Evolutionary conservation across 202 grass and related monocot genomes (phyloP).

Genomic region (Zoysia matrella): DNA sequence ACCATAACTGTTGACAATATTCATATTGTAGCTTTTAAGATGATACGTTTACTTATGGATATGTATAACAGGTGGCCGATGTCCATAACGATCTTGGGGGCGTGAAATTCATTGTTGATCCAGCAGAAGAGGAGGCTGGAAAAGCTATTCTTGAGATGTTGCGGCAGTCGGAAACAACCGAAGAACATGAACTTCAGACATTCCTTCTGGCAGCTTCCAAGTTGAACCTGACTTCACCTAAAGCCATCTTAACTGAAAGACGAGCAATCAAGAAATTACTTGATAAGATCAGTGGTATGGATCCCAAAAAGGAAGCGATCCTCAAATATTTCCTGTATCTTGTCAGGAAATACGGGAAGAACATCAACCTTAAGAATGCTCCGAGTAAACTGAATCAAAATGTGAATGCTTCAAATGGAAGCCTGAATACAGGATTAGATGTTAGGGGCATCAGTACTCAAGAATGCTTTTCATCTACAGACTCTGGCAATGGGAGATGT

Average conservation of each 20-base stretch:
- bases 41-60: background rate
- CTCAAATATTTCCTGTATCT: slow-evolving; percentile 68
- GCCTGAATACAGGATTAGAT: slow-evolving; percentile 29
- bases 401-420: background rate
- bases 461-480: slow-evolving; percentile 35
- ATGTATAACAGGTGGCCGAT: slow-evolving; percentile 64
- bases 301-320: slow-evolving; percentile 70
- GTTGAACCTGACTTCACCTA: slow-evolving; percentile 79
- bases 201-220: slow-evolving; percentile 73
- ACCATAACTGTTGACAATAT: background rate
- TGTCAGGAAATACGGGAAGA: slow-evolving; percentile 76
- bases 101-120: slow-evolving; percentile 69
- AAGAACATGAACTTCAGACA: slow-evolving; percentile 72
- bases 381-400: slow-evolving; percentile 46
- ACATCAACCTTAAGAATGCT: slow-evolving; percentile 42
- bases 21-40: background rate
- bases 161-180: slow-evolving; percentile 47
- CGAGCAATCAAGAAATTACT: slow-evolving; percentile 76
- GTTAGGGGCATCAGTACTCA: slow-evolving; percentile 22
- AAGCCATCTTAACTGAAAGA: slow-evolving; percentile 86
- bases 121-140: slow-evolving; percentile 68
- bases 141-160: slow-evolving; percentile 76
- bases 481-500: slow-evolving; percentile 49
- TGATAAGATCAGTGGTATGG: slow-evolving; percentile 57
- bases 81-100: slow-evolving; percentile 65